Evolutionary conservation across 2,329 filamentous ascomycete species (phyloP).

Genomic region (Hirsutella thompsonii): DNA sequence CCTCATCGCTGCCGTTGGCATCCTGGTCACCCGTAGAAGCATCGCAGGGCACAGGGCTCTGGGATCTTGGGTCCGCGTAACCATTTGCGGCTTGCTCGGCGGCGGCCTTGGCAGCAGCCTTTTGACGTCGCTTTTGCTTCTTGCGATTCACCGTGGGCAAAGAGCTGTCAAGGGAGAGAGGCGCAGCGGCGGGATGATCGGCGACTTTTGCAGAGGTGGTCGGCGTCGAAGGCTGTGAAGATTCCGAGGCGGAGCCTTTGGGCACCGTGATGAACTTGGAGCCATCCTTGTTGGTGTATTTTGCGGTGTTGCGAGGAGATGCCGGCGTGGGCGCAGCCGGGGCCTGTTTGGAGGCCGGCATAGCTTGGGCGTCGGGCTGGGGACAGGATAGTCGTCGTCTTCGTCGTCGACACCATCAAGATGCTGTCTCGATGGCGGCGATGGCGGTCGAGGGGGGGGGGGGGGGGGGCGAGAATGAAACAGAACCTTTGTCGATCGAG

Average conservation of each 20-base stretch:
- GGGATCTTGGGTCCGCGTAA: constrained; percentile 21
- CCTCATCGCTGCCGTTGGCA: constrained; percentile 40
- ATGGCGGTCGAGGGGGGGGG: neutral
- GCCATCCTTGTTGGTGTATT: constrained; percentile 56
- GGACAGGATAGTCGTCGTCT: constrained; percentile 8
- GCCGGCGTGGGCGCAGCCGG: constrained; percentile 33
- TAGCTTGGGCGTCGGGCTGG: constrained; percentile 21
- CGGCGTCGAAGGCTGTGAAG: constrained; percentile 39
- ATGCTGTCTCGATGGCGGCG: constrained; percentile 4
- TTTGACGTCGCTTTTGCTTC: constrained; percentile 87
- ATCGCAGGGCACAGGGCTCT: constrained; percentile 9
- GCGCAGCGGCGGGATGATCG: constrained; percentile 14
- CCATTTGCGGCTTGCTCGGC: constrained; percentile 28
- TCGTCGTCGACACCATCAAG: constrained; percentile 24
- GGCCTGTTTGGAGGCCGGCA: constrained; percentile 41
- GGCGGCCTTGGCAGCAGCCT: constrained; percentile 60
- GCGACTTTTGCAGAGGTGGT: constrained; percentile 25
- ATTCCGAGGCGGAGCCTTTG: constrained; percentile 38
- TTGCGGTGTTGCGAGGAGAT: constrained; percentile 42
- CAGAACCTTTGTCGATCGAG: neutral
- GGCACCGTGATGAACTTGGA: constrained; percentile 57
- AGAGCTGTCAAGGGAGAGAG: constrained; percentile 14
- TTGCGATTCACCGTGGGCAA: constrained; percentile 65
- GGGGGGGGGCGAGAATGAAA: neutral
- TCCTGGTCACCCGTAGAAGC: constrained; percentile 22